Evolutionary conservation across 2,329 filamentous ascomycete species (phyloP).

Genomic region (Aspergillus uvarum): DNA sequence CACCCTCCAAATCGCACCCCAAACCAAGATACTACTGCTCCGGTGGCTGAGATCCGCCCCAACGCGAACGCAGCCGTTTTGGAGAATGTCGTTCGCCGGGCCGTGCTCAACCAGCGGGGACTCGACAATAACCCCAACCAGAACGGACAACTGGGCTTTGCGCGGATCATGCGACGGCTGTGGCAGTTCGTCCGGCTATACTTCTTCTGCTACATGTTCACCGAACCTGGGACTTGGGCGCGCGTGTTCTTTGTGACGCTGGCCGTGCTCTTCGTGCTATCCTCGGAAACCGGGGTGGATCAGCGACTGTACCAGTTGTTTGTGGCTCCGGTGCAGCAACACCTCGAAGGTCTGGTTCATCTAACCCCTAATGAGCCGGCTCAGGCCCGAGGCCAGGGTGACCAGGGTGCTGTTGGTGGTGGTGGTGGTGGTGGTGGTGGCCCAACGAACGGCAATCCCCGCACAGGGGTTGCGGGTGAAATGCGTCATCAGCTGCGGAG

Average conservation of each 20-base stretch:
- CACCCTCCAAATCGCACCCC: conserved; percentile 4
- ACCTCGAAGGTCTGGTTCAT: conserved; percentile 46
- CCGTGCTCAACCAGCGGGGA: conserved; percentile 29
- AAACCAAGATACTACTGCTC: background rate
- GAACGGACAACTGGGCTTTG: conserved; percentile 37
- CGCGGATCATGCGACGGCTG: conserved; percentile 45
- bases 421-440: background rate
- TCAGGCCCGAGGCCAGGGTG: background rate
- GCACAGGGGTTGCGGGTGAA: background rate
- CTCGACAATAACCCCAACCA: conserved; percentile 8
- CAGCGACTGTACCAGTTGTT: conserved; percentile 34
- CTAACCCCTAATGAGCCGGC: conserved; percentile 25
- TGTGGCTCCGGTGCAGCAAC: conserved; percentile 43
- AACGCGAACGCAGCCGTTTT: conserved; percentile 24
- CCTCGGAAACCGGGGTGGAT: conserved; percentile 44
- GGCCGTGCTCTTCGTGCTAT: conserved; percentile 39
- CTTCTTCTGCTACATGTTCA: conserved; percentile 60
- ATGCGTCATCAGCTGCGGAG: conserved; percentile 41
- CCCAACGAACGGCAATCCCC: background rate
- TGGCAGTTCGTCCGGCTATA: conserved; percentile 61
- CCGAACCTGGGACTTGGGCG: conserved; percentile 48
- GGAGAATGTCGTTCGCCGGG: conserved; percentile 36
- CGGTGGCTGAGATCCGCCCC: conserved; percentile 10
- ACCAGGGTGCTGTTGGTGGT: background rate
- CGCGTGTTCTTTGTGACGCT: conserved; percentile 42